These are phyloP conservation scores for Vitis hybrid DNA, from an alignment of 177 flowering plant species.

Conservation along the genomic window DNA sequence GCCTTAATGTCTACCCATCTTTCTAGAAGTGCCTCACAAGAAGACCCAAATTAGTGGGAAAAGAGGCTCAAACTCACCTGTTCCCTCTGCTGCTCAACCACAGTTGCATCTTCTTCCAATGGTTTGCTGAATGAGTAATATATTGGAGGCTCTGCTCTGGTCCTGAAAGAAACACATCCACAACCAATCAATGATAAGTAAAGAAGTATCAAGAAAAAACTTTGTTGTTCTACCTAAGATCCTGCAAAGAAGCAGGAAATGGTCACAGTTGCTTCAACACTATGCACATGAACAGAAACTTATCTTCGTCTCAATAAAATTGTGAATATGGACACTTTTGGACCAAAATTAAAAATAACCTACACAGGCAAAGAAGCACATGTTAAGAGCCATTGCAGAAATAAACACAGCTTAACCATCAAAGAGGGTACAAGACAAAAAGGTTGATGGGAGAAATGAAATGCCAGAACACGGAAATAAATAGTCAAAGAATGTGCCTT, in stretches of 20 bases:
- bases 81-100: conserved; percentile 62
- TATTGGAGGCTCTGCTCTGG: conserved; percentile 84
- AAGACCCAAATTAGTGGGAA: not conserved
- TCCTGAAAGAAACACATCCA: conserved; percentile 50
- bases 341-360: conserved; percentile 99
- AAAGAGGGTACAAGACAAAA: not conserved
- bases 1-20: not conserved
- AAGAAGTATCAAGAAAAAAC: conserved; percentile 7
- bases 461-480: no score
- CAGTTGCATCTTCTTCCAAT: conserved; percentile 62
- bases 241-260: conserved; percentile 29
- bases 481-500: conserved; percentile 48
- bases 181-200: conserved; percentile 24
- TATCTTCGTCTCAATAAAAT: conserved; percentile 95
- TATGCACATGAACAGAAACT: conserved; percentile 83
- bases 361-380: conserved; percentile 34
- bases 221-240: conserved; percentile 25
- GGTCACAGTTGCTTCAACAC: conserved; percentile 43
- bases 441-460: not conserved
- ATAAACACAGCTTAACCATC: not conserved
- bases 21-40: not conserved
- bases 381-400: not conserved
- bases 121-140: conserved; percentile 74
- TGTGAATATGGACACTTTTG: conserved; percentile 97
- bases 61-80: conserved; percentile 41